Evolutionary conservation across 2,329 filamentous ascomycete species (phyloP), one percentile per base, ranked within the genome.

Genomic region (Colletotrichum sp.): DNA sequence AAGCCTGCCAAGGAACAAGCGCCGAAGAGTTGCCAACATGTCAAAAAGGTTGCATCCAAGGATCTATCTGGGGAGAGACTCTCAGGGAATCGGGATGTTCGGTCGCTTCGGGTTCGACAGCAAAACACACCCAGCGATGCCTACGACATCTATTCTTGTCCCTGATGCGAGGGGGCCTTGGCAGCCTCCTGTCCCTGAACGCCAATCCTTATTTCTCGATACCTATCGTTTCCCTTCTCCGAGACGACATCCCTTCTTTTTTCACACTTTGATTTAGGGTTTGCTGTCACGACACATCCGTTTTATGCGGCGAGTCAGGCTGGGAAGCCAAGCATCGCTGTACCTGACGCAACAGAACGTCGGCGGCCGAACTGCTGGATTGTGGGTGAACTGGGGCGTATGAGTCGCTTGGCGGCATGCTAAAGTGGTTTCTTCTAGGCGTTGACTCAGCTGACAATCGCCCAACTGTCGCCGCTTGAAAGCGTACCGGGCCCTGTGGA

Each of bases 241-340:
- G 61, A 30, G 28, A 66, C 48, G 71, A 30, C 71, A 63, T 75
- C 69, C 70, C 59, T 71, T 15, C 44, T 30, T 34, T 36, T 44
- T 55, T 66, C 61, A 74, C 36, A 63, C 61, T 75, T 63, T 66
- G 6, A 59, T 63, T 72, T 75, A 75, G 73, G 39, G 63, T 75
- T 75, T 68, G 73, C 73, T 75, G 73, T 68, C 73, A 75, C 69
- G 73, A 64, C 63, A 63, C 57, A 44, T 72, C 55, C 63, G 57
- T 75, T 28, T 71, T 27, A 68, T 75, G 73, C 73, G 70, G 7
- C 55, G 68, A 75, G 63, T 72, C 73, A 75, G 68, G 36, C 64
- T 22, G 25, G 32, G 69, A 44, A 22, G 65, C 36, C 69, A 48
- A 57, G 55, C 9, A 27, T 52, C 34, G 16, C 36, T 44, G n/a